phyloP scores from a whole-genome alignment of 345 rosid species.

The Boechera retrofracta region DNA sequence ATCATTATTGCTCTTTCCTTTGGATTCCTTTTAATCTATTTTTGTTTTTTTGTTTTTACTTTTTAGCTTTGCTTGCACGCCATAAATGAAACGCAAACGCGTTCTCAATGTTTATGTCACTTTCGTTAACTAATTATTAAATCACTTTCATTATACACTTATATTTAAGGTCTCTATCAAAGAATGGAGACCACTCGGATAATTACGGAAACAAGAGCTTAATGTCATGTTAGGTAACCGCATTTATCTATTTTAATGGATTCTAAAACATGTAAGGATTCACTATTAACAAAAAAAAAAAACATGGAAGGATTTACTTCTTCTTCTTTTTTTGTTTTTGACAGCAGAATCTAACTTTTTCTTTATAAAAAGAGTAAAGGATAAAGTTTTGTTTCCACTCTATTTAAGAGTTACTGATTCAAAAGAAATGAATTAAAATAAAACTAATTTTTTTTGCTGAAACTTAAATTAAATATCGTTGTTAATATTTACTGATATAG shows the following conservation, averaged over 20 bases:
- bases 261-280: background rate
- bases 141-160: background rate
- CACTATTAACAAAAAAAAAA: background rate
- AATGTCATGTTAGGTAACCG: constrained; percentile 37
- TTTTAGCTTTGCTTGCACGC: constrained; percentile 45
- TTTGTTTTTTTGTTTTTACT: background rate
- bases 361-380: background rate
- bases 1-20: background rate
- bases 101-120: constrained; percentile 2
- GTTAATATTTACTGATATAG: no score
- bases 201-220: constrained; percentile 1
- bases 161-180: background rate
- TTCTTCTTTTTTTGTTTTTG: background rate
- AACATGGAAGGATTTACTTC: background rate
- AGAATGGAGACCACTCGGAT: constrained; percentile 2
- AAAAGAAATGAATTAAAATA: no score
- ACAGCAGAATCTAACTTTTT: background rate
- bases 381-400: background rate
- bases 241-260: background rate
- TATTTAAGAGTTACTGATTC: background rate
- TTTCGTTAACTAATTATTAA: constrained; percentile 26
- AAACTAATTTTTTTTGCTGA: background rate
- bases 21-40: constrained; percentile 21
- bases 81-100: constrained; percentile 41
- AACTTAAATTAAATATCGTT: background rate